Percentiles rank a stretch among this genome's conserved stretches.
Conservation (phyloP, 1,284 basidiomycete species). For the Rhodotorula sp. region DNA sequence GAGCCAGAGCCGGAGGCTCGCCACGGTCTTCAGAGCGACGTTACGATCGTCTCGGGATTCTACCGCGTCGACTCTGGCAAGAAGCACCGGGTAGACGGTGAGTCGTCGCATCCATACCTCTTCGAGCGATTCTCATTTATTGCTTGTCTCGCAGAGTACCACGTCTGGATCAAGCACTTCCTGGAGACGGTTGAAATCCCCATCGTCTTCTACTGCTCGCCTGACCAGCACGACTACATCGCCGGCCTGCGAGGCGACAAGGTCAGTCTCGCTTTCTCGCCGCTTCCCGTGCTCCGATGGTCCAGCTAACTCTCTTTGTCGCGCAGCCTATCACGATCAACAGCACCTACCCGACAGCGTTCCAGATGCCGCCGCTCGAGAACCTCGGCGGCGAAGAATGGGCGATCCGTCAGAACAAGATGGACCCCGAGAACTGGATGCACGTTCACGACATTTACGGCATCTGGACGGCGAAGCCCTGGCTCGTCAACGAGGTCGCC, state of each 20-base stretch:
- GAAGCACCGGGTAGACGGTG: conserved; percentile 41
- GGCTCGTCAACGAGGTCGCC: conserved; percentile 40
- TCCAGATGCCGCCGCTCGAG: conserved; percentile 42
- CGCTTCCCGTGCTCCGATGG: too few relatives aligned
- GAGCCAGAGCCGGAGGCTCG: too few relatives aligned
- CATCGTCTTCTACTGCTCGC: conserved; percentile 43
- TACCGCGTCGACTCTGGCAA: conserved; percentile 39
- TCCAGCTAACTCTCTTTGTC: too few relatives aligned
- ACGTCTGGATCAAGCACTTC: conserved; percentile 41
- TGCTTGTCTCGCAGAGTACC: conserved; percentile 32
- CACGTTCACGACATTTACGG: conserved; percentile 43
- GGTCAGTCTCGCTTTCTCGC: conserved; percentile 8
- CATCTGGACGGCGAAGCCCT: conserved; percentile 44
- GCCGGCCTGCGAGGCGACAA: conserved; percentile 35
- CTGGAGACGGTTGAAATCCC: conserved; percentile 40
- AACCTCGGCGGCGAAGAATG: conserved; percentile 38
- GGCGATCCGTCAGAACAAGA: conserved; percentile 34
- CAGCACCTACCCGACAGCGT: conserved; percentile 32
- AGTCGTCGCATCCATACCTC: background rate
- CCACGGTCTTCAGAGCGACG: background rate
- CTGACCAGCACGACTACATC: conserved; percentile 30
- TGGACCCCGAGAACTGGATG: conserved; percentile 39
- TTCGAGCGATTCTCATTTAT: background rate
- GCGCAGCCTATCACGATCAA: conserved; percentile 37
- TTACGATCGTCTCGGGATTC: conserved; percentile 41